Percentiles rank a stretch among this genome's conserved stretches.
Evolutionary conservation across 495 filamentous ascomycete genomes (phyloP).

Genomic region (Cercophora samala): DNA sequence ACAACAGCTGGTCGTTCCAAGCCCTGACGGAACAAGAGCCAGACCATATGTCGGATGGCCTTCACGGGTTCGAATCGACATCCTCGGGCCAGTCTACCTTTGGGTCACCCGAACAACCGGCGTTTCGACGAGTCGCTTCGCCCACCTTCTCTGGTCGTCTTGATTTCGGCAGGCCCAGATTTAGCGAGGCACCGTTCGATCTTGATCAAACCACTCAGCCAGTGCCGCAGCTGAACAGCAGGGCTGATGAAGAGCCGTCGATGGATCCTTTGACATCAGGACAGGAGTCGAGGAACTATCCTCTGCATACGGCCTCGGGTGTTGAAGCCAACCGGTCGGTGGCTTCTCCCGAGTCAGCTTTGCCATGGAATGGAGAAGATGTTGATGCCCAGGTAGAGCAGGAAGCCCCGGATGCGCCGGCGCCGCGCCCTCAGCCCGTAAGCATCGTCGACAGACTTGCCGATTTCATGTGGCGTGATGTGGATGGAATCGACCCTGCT

Average conservation of each 20-base stretch:
- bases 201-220: background rate
- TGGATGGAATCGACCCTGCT: conserved; percentile 35
- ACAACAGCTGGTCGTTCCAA: conserved; percentile 51
- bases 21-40: conserved; percentile 22
- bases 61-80: background rate
- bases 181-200: background rate
- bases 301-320: background rate
- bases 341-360: background rate
- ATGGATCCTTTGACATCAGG: background rate
- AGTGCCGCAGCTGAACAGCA: background rate
- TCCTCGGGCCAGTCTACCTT: background rate
- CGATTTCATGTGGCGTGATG: conserved; percentile 48
- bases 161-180: background rate
- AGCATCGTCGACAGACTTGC: conserved; percentile 39
- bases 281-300: background rate
- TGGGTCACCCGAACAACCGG: background rate
- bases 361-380: background rate
- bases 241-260: background rate
- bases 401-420: background rate
- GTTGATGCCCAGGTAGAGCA: background rate
- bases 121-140: background rate
- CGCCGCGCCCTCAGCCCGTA: conserved; percentile 23
- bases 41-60: background rate
- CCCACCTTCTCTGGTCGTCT: too few relatives aligned
- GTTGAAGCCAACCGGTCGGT: background rate